phyloP scores from a whole-genome alignment of 2,329 filamentous ascomycete species.

The Coniochaeta hoffmannii region DNA sequence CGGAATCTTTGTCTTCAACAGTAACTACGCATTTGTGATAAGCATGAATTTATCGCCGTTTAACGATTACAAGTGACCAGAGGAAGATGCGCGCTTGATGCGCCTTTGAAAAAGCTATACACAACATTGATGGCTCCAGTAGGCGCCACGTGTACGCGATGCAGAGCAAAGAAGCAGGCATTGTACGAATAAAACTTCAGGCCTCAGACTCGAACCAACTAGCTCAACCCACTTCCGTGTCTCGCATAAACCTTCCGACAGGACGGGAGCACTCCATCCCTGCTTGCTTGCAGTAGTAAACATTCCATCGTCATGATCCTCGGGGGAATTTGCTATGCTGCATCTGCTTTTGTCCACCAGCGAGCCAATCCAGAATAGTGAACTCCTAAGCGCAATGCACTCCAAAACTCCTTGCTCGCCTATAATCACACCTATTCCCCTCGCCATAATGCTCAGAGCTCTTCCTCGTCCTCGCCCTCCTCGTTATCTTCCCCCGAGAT shows the following conservation, averaged over 20 bases:
- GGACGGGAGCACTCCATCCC: neutral
- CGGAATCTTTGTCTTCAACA: too few relatives aligned
- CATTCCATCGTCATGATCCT: neutral
- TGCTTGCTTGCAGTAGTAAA: neutral
- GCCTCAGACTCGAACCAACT: neutral
- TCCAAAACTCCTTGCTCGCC: too few relatives aligned
- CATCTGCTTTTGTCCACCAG: too few relatives aligned
- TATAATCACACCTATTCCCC: too few relatives aligned
- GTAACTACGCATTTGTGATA: too few relatives aligned
- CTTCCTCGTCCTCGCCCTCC: neutral
- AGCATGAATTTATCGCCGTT: too few relatives aligned
- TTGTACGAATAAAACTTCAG: neutral
- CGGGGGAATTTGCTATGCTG: neutral
- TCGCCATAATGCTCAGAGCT: neutral
- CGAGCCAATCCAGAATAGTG: too few relatives aligned
- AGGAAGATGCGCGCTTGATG: neutral
- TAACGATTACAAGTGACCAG: too few relatives aligned
- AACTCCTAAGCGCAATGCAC: too few relatives aligned
- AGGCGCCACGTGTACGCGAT: neutral
- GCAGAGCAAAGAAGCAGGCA: neutral
- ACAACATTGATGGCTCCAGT: neutral
- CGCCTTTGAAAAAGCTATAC: neutral
- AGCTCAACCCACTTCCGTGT: neutral
- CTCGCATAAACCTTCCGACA: neutral
- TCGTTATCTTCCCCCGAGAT: neutral